A percentile compares a stretch with the other conserved stretches of the same genome.
These are phyloP conservation scores for Saccharata proteae DNA, from an alignment of 2,329 filamentous ascomycete species.

Conservation along the genomic window DNA sequence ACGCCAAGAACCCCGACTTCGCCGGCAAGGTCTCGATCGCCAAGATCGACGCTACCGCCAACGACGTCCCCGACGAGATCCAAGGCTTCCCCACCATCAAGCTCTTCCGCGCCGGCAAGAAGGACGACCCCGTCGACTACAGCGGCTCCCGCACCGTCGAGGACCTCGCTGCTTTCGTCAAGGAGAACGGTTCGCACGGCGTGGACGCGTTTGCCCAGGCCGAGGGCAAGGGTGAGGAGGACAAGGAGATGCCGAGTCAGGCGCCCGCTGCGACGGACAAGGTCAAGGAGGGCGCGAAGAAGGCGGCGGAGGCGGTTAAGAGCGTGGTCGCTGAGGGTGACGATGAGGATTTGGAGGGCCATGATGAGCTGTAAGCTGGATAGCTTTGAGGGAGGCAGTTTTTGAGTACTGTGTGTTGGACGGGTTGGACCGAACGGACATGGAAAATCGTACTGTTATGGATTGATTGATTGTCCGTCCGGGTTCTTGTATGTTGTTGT, in stretches of 20 bases:
- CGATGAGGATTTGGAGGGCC: conserved; percentile 26
- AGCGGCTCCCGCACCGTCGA: conserved; percentile 76
- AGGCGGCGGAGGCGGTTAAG: conserved; percentile 29
- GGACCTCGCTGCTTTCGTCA: conserved; percentile 83
- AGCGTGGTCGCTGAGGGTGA: conserved; percentile 15
- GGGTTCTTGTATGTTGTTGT: no score
- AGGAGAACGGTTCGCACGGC: conserved; percentile 88
- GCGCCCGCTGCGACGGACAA: conserved; percentile 31
- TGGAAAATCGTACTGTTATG: no score
- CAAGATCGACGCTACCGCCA: conserved; percentile 93
- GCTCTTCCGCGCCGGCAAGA: conserved; percentile 83
- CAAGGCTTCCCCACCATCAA: conserved; percentile 99
- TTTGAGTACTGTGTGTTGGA: no score
- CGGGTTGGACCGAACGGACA: no score
- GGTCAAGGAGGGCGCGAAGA: conserved; percentile 16
- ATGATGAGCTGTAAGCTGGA: conserved; percentile 72
- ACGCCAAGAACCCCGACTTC: conserved; percentile 36
- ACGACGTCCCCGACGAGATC: conserved; percentile 95
- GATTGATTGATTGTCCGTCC: no score
- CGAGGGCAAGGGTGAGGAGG: conserved; percentile 40
- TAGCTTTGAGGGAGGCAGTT: no score
- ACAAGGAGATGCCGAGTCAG: conserved; percentile 34
- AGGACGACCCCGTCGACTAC: conserved; percentile 78
- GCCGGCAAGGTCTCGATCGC: conserved; percentile 52
- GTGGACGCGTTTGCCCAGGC: conserved; percentile 52